Base-by-base conservation (phyloP, 768 basidiomycete species). In the Panellus pusillus region DNA sequence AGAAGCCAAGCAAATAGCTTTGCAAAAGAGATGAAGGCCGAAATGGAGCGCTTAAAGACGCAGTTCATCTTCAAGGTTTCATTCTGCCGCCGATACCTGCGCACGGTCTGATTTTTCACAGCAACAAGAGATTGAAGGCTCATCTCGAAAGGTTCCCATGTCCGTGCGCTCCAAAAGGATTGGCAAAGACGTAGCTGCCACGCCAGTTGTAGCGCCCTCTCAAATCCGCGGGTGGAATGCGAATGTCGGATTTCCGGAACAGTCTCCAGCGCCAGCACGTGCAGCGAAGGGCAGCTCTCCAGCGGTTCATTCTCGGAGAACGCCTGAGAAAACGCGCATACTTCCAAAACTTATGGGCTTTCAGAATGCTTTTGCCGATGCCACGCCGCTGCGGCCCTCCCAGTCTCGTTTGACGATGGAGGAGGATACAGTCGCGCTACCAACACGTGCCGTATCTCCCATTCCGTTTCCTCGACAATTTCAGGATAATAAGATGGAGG, bases 91-190 rank as follows among this genome's bases (percentile, higher is more conserved):
- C 18, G n/a, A 47, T 35, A 60, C 47, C 56, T 6, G 43, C 28
- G 31, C 35, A 47, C 59, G 35, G 52, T 37, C 44, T 42, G 14
- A 40, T 45, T 45, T 55, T 43, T 35, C 49, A 52, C 58, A 89
- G 87, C 84, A 84, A 77, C 86, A 84, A 61, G 86, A 88, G 65
- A 53, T 84, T 28, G 87, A 87, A 57, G 78, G 78, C 4, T 71
- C 82, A 12, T 63, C 70, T 18, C 79, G 82, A 15, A 86, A 76
- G 63, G 73, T 75, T 12, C 70, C 80, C 17, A 65, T 67, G 54
- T 73, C 81, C 19, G 64, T 69, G n/a, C 76, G 76, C n/a, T 61
- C 75, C 20, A 80, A 74, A 58, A 76, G 67, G 52, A 58, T 64
- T 4, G 50, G 55, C 6, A 69, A 64, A 43, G 77, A 78, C 9